Base-by-base conservation (phyloP, 139 green algal species). In the Chlorella sorokiniana region DNA sequence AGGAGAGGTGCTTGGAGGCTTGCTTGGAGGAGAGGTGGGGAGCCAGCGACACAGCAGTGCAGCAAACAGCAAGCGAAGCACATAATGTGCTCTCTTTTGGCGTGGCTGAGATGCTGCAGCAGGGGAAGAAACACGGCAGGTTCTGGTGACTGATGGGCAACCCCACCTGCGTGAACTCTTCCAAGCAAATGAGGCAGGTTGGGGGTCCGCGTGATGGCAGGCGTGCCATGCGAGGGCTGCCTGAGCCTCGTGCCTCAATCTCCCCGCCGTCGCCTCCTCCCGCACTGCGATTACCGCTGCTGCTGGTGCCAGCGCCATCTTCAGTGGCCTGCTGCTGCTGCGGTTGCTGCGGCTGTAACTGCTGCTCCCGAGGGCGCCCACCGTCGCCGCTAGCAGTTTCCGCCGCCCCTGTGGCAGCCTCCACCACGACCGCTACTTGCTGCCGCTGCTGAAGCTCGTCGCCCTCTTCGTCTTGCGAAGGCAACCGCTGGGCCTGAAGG, bases 101-200 rank as follows among this genome's bases (percentile, higher is more conserved):
- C 11, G 63, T 70, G 35, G 31, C n/a, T 33, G 14, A 40, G n/a
- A 38, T 40, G 61, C 22, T 61, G 52, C 7, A 10, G 22, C 22
- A n/a, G 52, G 64, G 5, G 14, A 6, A 5, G 20, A 71, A 44
- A 7, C 18, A 37, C 37, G 20, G 22, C n/a, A 5, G 33, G 22
- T 38, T 2, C 67, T 45, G 40, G 14, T 3, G 67, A 18, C 16
- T 10, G 56, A 9, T n/a, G 10, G 40, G 16, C 27, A 41, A 20
- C 4, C 67, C 23, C 20, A 25, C 25, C 38, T 33, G 67, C 7
- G 40, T 25, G 67, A 78, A 78, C 33, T 78, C 73, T 29, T 79
- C 73, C 6, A 79, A 16, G 27, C 73, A 79, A 2, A 79, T 79
- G 4, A 79, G 52, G 73, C 73, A 79, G 27, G 73, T 79, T 23